Evolutionary conservation across 1,284 basidiomycete genomes (phyloP).

Genomic region (Ceratobasidium sp.): DNA sequence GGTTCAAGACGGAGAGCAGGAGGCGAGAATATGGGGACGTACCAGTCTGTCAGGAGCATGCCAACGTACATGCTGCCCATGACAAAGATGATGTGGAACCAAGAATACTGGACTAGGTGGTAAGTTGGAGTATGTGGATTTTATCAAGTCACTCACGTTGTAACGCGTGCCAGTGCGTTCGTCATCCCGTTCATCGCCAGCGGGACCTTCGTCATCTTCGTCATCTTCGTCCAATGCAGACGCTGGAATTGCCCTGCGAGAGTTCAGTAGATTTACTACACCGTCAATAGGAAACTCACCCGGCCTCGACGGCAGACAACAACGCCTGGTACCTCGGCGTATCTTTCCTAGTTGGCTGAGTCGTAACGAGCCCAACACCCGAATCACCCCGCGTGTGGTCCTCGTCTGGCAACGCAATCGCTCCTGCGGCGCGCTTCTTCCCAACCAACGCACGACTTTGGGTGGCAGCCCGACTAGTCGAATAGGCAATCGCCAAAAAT

Average conservation of each 20-base stretch:
- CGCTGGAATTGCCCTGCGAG: slow-evolving; percentile 81
- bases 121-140: neutral
- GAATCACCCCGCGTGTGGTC: slow-evolving; percentile 54
- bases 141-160: slow-evolving; percentile 65
- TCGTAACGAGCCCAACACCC: slow-evolving; percentile 77
- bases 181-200: slow-evolving; percentile 84
- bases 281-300: slow-evolving; percentile 57
- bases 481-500: slow-evolving; percentile 97
- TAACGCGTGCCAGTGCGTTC: slow-evolving; percentile 97
- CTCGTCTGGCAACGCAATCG: slow-evolving; percentile 66
- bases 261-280: neutral
- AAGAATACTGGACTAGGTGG: slow-evolving; percentile 73
- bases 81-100: slow-evolving; percentile 98
- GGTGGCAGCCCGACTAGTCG: slow-evolving; percentile 93
- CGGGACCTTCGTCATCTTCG: slow-evolving; percentile 75
- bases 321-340: slow-evolving; percentile 93
- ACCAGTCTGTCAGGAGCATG: slow-evolving; percentile 99
- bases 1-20: slow-evolving; percentile 37
- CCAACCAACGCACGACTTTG: slow-evolving; percentile 91
- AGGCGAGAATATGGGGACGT: slow-evolving; percentile 49
- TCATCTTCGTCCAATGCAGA: slow-evolving; percentile 88
- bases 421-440: slow-evolving; percentile 62
- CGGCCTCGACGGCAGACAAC: slow-evolving; percentile 93
- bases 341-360: slow-evolving; percentile 86
- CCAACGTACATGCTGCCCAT: slow-evolving; percentile 98